Base-by-base conservation (phyloP, 768 basidiomycete genomes). In the Pleurotus tuber-regium region DNA sequence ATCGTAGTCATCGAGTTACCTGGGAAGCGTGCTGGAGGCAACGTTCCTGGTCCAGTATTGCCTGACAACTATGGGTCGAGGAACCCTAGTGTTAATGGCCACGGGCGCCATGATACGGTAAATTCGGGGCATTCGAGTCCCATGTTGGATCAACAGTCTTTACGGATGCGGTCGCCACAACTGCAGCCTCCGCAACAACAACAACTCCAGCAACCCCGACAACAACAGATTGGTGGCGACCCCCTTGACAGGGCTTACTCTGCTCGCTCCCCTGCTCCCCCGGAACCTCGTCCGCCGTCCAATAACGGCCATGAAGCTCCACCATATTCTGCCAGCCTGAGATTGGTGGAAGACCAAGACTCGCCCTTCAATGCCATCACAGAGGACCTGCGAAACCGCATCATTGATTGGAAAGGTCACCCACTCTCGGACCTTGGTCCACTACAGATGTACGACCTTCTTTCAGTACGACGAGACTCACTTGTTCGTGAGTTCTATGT, bases 381-480 rank as follows among this genome's bases (percentile, higher is more conserved):
- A 2, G 87, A 90, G 51, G 96, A 98, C 66, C 79, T 99, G 31
- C 79, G 87, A 57, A 84, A 83, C 63, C 84, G 97, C 31, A 93
- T 98, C 59, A 87, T 89, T 51, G 94, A 97, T 70, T 98, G 95
- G 91, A 96, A 96, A 65, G 92, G 92, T 0, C 94, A 94, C 62
- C 89, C 91, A 2, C 76, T 92, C n/a, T 82, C 89, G 2, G 89
- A 89, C 46, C 83, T 98, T 21, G 97, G 96, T 5, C 79, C 84
- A 1, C 74, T 97, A 39, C 89, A 89, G 59, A 92, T 97, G 82
- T 97, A 92, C 66, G 96, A 97, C 69, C 76, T 94, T 40, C 72
- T 98, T 23, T 86, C 84, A 43, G 93, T 98, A 36, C 83, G 93
- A 44, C 84, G 95, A 43, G 96, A 96, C 58, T 73, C 86, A 8